phyloP scores from a whole-genome alignment of 2,329 filamentous ascomycete genomes.

The Parafenestella ontariensis region DNA sequence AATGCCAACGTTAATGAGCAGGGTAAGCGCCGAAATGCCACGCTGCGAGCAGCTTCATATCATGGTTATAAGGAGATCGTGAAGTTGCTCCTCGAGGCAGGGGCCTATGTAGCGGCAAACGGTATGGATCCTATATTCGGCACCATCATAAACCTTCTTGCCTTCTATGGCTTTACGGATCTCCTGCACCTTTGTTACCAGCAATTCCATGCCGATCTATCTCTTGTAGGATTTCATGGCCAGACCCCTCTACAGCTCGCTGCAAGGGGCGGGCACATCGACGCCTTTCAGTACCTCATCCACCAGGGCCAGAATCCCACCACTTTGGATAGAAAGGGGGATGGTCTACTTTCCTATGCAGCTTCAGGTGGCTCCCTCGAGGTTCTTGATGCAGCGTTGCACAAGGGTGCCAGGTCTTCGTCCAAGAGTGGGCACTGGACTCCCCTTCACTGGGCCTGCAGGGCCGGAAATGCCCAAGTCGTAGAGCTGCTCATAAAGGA shows the following conservation, averaged over 20 bases:
- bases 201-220: background rate
- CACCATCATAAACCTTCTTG: constrained; percentile 1
- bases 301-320: background rate
- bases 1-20: background rate
- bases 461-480: constrained; percentile 1
- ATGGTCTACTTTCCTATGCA: constrained; percentile 6
- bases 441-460: constrained; percentile 15
- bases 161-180: constrained; percentile 3
- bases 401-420: background rate
- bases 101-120: background rate
- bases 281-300: constrained; percentile 1
- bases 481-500: constrained; percentile 8
- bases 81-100: constrained; percentile 1
- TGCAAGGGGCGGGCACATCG: background rate
- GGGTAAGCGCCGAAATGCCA: background rate
- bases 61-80: constrained; percentile 1
- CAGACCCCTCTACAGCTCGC: constrained; percentile 2
- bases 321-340: constrained; percentile 4
- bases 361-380: constrained; percentile 9
- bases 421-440: constrained; percentile 1
- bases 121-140: background rate
- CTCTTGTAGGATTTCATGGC: background rate
- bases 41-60: background rate
- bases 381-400: constrained; percentile 2
- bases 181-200: constrained; percentile 2